phyloP scores from a whole-genome alignment of 2,329 filamentous ascomycete genomes.

The Aspergillus sclerotialis region DNA sequence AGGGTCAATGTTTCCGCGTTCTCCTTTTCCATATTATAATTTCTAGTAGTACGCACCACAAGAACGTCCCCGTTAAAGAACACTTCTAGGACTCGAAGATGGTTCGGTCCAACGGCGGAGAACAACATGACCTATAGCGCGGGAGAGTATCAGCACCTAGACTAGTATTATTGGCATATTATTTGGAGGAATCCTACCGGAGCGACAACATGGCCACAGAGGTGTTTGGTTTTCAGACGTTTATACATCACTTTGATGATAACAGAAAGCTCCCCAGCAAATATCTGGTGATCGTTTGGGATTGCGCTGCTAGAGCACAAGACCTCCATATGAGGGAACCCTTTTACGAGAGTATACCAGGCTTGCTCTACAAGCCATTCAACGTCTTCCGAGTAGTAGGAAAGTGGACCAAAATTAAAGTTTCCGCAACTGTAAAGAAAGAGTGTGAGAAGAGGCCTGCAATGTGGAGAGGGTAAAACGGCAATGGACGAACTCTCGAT shows the following conservation, averaged over 20 bases:
- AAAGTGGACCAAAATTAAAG: not conserved
- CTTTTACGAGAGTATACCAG: not conserved
- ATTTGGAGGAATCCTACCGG: not conserved
- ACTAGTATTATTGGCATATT: too few species aligned
- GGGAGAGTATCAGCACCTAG: not conserved
- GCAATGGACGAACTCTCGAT: too few species aligned
- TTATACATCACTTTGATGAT: not conserved
- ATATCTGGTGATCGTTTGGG: not conserved
- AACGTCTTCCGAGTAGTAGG: not conserved
- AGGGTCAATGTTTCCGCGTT: not conserved
- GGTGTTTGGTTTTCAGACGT: too few species aligned
- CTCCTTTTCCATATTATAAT: not conserved
- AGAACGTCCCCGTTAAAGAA: not conserved
- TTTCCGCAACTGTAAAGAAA: too few species aligned
- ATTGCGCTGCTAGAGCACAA: not conserved
- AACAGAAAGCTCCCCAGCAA: not conserved
- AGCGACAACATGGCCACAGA: not conserved
- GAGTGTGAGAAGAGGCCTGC: too few species aligned
- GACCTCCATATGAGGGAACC: not conserved
- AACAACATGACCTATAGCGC: not conserved
- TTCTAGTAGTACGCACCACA: not conserved
- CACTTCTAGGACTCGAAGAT: not conserved
- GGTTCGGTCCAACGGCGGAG: not conserved
- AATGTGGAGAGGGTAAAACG: too few species aligned
- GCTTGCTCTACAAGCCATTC: not conserved